Evolutionary conservation across 148 eudicot genomes (phyloP), one percentile per base, ranked within the genome.

Genomic region (Nepenthes gracilis): DNA sequence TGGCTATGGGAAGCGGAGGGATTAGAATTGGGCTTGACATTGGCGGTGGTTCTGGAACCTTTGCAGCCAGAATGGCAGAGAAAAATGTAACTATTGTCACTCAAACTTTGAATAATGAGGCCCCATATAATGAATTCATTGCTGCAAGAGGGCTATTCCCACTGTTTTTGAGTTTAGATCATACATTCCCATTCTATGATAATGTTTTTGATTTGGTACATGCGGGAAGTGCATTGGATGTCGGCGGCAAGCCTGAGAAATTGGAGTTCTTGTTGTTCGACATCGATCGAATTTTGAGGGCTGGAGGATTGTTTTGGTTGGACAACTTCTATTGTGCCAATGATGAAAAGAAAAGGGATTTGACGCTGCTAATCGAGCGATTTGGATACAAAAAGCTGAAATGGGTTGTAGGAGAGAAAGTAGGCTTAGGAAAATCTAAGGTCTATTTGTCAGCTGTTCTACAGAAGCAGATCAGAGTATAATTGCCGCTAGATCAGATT

Each of bases 31-130:
- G 90, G 43, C 70, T 94, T 63, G 97, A 94, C 72, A 75, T 89
- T 49, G 90, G 87, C 35, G 95, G 95, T 12, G 89, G 95, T 12
- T 80, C 99, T 15, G 97, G 99, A 1, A 90, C 86, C 12, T 86
- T 94, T 72, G 97, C 85, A 45, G 97, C 97, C 4, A 83, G 97
- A 73, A 94, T 94, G 97, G 85, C 86, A 4, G 99, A 94, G 63
- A 81, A 62, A 51, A 83, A 83, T 78, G 88, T 89, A 36, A 89
- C 92, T 50, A 65, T 89, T 13, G 56, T 94, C 5, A 89, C 97
- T 10, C 80, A 74, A 12, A 65, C 81, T 6, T 68, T 89, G 69
- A 86, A 94, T 56, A 13, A 77, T 0, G 93, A 86, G 63, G 92
- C 87, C 2, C 97, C 99, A 0, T 81, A 70, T 64, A 94, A 62